Evolutionary conservation across 1,139 yeast species (phyloP), one percentile per base, ranked within the genome.

Genomic region (Saccharomycopsis phalli): DNA sequence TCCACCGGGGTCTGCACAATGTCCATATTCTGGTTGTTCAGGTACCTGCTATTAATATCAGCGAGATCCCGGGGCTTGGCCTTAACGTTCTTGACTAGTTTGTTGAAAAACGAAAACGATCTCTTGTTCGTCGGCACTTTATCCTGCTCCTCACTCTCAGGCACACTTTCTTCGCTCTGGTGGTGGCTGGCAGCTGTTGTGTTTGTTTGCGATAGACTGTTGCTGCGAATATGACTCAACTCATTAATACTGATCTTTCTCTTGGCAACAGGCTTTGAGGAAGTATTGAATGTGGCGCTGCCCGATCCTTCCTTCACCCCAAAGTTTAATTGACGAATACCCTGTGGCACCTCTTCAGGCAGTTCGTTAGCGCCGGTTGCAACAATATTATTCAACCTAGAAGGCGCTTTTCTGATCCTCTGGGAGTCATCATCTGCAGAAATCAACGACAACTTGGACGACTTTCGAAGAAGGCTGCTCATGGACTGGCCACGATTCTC

Each of bases 201-300:
- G 7, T 33, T 19, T 8, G 10, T 18, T 30, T 30, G 33, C 6
- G 33, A 30, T 11, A 42, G n/a, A 26, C 45, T 42, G 19, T 36
- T 40, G 18, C 38, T 42, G 18, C 41, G 29, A 8, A 42, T 31
- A 32, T 42, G 45, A 14, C 8, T 31, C 3, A 42, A 28, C 14
- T 42, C 40, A n/a, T 30, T 42, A 25, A 42, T 27, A 31, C 46
- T 42, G 19, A 42, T 37, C 25, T 40, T 41, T 11, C 44, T 16
- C n/a, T 47, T 31, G 4, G 31, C 37, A 5, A 10, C n/a, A 11
- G 10, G 37, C 4, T 23, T 23, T 10, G 25, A 10, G 10, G 25
- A 22, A 10, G 8, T 22, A 10, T 6, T 6, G 25, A 6, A 6
- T 10, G 25, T 6, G 10, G 25, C 6, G 8, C 25, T 22, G 6